A percentile compares a stretch with the other conserved stretches of the same genome.
phyloP scores from a whole-genome alignment of 768 basidiomycete genomes.

The Hirschioporus abietinus region DNA sequence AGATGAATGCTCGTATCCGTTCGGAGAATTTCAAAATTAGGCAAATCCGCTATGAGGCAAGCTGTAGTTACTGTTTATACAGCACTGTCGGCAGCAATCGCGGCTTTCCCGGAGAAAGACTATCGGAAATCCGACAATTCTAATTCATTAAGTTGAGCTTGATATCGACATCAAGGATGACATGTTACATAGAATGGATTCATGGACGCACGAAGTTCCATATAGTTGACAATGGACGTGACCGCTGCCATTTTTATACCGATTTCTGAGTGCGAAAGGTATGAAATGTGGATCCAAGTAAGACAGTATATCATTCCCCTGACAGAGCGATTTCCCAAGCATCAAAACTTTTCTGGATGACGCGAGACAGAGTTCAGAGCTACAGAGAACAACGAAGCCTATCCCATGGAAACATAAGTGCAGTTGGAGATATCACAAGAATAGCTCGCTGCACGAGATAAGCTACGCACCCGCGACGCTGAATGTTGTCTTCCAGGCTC shows the following conservation, averaged over 20 bases:
- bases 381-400: background rate
- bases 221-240: background rate
- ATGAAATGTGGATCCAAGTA: background rate
- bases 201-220: background rate
- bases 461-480: background rate
- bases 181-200: background rate
- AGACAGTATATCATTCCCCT: background rate
- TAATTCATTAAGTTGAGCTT: background rate
- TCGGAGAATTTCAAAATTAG: background rate
- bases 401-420: background rate
- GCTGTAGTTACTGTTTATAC: background rate
- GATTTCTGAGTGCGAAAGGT: background rate
- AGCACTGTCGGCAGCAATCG: background rate
- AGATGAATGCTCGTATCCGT: background rate
- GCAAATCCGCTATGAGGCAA: background rate
- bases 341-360: background rate
- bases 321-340: background rate
- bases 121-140: background rate
- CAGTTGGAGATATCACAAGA: background rate
- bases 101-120: background rate
- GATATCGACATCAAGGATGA: background rate
- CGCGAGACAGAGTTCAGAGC: background rate
- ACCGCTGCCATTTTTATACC: background rate
- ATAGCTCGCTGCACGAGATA: background rate
- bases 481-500: background rate